phyloP scores from a whole-genome alignment of 495 filamentous ascomycete genomes.

The Penicillium flavigenum region DNA sequence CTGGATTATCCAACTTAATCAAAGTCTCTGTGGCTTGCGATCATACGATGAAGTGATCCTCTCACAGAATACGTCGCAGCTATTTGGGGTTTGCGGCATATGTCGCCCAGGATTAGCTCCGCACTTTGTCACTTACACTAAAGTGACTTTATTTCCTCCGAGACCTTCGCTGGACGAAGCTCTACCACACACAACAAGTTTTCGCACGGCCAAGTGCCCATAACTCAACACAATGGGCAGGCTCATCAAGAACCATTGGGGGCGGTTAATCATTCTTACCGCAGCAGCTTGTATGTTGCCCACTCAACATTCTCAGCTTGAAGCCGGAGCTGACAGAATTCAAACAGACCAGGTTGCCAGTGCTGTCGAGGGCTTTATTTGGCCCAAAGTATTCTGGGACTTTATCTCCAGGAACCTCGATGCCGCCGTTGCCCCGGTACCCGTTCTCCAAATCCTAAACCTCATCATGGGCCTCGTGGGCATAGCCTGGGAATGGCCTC shows the following conservation, averaged over 20 bases:
- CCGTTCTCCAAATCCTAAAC: conserved; percentile 91
- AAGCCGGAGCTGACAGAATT: background rate
- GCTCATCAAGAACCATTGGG: conserved; percentile 99
- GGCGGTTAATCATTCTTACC: conserved; percentile 83
- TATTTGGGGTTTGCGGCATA: conserved; percentile 4
- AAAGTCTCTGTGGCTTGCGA: background rate
- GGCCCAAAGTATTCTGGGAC: conserved; percentile 99
- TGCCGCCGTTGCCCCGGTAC: conserved; percentile 77
- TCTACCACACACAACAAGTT: conserved; percentile 10
- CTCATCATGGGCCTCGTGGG: conserved; percentile 82
- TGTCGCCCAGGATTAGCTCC: background rate
- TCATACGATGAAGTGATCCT: conserved; percentile 8
- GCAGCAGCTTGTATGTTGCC: conserved; percentile 72
- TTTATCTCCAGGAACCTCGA: conserved; percentile 91
- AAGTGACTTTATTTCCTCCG: conserved; percentile 8
- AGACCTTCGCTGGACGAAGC: conserved; percentile 31
- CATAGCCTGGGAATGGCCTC: conserved; percentile 89
- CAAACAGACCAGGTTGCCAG: conserved; percentile 78
- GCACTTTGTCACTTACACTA: background rate
- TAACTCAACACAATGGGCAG: conserved; percentile 69
- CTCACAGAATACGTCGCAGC: background rate
- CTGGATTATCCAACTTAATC: background rate
- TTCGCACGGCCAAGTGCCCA: conserved; percentile 1
- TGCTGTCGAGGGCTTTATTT: conserved; percentile 86
- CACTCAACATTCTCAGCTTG: background rate